Percentiles rank a stretch among this genome's conserved stretches.
These are phyloP conservation scores for Polyplosphaeria fusca DNA, from an alignment of 495 filamentous ascomycete genomes.

Conservation along the genomic window DNA sequence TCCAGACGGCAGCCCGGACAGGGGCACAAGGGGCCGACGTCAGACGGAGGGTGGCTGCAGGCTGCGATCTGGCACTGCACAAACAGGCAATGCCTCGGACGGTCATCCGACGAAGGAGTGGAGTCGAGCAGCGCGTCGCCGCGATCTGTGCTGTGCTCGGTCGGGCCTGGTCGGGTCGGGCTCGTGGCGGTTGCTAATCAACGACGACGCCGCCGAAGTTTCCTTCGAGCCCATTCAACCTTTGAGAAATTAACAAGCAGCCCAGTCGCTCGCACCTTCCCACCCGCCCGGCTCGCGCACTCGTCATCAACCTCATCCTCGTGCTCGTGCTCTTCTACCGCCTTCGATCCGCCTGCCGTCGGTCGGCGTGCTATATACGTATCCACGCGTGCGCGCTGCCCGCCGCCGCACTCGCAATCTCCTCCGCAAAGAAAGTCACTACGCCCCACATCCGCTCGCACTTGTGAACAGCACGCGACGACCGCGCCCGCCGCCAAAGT, in stretches of 20 bases:
- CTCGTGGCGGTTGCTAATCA: slow-evolving; percentile 14
- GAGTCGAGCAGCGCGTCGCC: too few species aligned
- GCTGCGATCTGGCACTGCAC: too few species aligned
- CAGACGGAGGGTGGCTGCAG: too few species aligned
- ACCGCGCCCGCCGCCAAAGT: slow-evolving; percentile 56
- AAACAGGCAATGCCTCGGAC: too few species aligned
- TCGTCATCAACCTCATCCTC: slow-evolving; percentile 12
- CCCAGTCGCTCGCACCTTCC: not conserved
- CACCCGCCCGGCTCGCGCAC: slow-evolving; percentile 18
- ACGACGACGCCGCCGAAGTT: not conserved
- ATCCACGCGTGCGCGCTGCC: not conserved
- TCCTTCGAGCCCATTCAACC: slow-evolving; percentile 7
- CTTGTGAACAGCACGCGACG: slow-evolving; percentile 7
- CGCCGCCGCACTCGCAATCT: not conserved
- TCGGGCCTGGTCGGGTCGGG: slow-evolving; percentile 2
- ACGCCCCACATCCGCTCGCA: not conserved
- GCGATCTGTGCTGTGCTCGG: too few species aligned
- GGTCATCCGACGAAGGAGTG: too few species aligned
- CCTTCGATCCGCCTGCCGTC: slow-evolving; percentile 14
- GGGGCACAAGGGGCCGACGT: too few species aligned
- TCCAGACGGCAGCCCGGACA: too few species aligned
- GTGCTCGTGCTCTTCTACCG: too few species aligned
- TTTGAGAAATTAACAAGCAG: slow-evolving; percentile 15
- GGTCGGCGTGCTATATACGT: not conserved
- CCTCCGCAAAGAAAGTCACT: not conserved